A percentile compares a stretch with the other conserved stretches of the same genome.
Evolutionary conservation across 2,329 filamentous ascomycete species (phyloP).

Genomic region (Microdochium nivale): DNA sequence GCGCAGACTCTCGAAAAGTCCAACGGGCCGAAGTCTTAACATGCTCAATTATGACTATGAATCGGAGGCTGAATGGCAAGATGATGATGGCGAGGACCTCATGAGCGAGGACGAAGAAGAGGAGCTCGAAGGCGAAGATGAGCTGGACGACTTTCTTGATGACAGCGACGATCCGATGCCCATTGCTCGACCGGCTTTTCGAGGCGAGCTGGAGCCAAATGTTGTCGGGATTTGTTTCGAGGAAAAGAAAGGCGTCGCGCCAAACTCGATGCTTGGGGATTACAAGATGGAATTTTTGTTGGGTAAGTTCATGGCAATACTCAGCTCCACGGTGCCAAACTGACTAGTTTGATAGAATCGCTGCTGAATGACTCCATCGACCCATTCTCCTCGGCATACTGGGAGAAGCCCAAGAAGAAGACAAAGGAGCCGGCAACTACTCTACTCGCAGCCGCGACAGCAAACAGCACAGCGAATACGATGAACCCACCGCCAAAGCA

Average conservation of each 20-base stretch:
- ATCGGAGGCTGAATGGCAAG: slow-evolving; percentile 77
- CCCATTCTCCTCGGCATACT: slow-evolving; percentile 77
- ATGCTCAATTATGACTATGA: slow-evolving; percentile 76
- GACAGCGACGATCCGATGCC: slow-evolving; percentile 61
- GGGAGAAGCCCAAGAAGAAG: slow-evolving; percentile 39
- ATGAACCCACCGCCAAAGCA: slow-evolving; percentile 6
- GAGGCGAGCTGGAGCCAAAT: slow-evolving; percentile 61
- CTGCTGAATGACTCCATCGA: slow-evolving; percentile 57
- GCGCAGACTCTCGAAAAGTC: slow-evolving; percentile 40
- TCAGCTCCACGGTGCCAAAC: slow-evolving; percentile 2
- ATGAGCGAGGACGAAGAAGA: slow-evolving; percentile 61
- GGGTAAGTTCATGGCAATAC: slow-evolving; percentile 38
- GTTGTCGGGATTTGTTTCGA: slow-evolving; percentile 83
- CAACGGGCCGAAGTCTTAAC: slow-evolving; percentile 43
- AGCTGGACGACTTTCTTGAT: slow-evolving; percentile 85
- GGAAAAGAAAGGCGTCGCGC: slow-evolving; percentile 38
- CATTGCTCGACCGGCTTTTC: slow-evolving; percentile 28
- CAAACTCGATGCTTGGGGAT: slow-evolving; percentile 40
- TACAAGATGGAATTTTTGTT: slow-evolving; percentile 70
- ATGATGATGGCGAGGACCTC: slow-evolving; percentile 53
- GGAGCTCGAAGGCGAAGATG: slow-evolving; percentile 62
- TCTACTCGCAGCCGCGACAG: slow-evolving; percentile 9
- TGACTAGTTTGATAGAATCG: slow-evolving; percentile 25
- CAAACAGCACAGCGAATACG: slow-evolving; percentile 3
- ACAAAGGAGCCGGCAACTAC: neutral